Conservation (phyloP, 768 basidiomycete species). For the Lentinula aciculospora region DNA sequence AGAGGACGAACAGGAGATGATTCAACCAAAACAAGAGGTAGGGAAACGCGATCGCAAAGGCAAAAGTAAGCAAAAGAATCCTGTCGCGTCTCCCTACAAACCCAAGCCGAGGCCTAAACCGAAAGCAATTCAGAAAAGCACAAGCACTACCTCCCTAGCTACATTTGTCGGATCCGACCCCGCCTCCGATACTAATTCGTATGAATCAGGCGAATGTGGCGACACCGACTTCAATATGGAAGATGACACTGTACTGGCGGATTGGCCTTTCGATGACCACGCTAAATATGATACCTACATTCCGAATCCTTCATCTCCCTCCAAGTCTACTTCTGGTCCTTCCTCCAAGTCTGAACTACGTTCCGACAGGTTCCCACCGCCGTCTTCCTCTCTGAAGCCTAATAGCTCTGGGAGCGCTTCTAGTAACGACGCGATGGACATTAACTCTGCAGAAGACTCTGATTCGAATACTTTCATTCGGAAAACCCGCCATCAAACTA, state of each 20-base stretch:
- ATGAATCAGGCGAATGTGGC: background rate
- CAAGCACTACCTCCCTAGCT: background rate
- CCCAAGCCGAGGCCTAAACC: slow-evolving; percentile 5
- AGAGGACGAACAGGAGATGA: slow-evolving; percentile 27
- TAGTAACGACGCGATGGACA: background rate
- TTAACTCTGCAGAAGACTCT: background rate
- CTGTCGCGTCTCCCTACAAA: background rate
- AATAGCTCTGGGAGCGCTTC: background rate
- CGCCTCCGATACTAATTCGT: background rate
- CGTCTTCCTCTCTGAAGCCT: background rate
- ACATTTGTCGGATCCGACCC: slow-evolving; percentile 1
- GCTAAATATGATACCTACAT: background rate
- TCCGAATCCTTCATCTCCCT: background rate
- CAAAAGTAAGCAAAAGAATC: slow-evolving; percentile 12
- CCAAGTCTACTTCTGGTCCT: background rate
- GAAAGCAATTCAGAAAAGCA: background rate
- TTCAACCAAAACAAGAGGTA: slow-evolving; percentile 11
- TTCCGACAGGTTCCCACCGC: background rate
- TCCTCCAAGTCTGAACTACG: background rate
- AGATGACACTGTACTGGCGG: background rate
- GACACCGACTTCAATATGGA: background rate
- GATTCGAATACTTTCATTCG: background rate
- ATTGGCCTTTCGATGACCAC: background rate
- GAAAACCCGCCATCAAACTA: background rate
- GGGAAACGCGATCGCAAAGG: slow-evolving; percentile 11